Evolutionary conservation across 805 yeast species (phyloP), one percentile per base, ranked within the genome.

Genomic region (Teunomyces lycoperdinae): DNA sequence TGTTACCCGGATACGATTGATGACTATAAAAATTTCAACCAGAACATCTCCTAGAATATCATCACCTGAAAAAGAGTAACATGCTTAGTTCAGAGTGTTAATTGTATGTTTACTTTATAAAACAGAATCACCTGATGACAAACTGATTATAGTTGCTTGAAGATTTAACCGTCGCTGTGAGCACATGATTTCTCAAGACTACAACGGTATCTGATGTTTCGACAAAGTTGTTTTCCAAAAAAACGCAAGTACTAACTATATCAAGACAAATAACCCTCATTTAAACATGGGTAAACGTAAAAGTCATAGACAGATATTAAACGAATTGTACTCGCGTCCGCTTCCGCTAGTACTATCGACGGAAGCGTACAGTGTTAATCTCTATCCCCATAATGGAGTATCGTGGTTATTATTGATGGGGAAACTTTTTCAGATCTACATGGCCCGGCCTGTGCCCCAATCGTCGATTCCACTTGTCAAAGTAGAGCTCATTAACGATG

Each of bases 181-280:
- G 87, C 83, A 77, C 85, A 78, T 70, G 84, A 80, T 81, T 82
- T 78, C 83, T 79, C 83, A 80, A 84, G 96, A 88, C 96, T 88
- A 88, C 95, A 88, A 88, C 96, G 96, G 96, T 88, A 88, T 88
- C 96, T 88, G 96, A 86, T 40, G 43, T 28, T 30, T 57, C 35
- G 46, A 14, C 30, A 34, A 36, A 17, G 39, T 16, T 31, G 28
- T 27, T 24, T 43, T 17, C 14, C 32, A 42, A 20, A 20, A 10
- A n/a, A 33, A 33, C 10, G 11, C 38, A 3, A 40, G 24, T 48
- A 59, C 60, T 53, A 58, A 55, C 60, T 16, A 11, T 14, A 32
- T 5, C 17, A 33, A 52, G 47, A 41, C 31, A 17, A 13, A 32
- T 20, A 32, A 13, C 16, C 34, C 34, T 31, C 11, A 26, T 17